Evolutionary conservation across 2,329 filamentous ascomycete species (phyloP).

Genomic region (Claviceps africana): DNA sequence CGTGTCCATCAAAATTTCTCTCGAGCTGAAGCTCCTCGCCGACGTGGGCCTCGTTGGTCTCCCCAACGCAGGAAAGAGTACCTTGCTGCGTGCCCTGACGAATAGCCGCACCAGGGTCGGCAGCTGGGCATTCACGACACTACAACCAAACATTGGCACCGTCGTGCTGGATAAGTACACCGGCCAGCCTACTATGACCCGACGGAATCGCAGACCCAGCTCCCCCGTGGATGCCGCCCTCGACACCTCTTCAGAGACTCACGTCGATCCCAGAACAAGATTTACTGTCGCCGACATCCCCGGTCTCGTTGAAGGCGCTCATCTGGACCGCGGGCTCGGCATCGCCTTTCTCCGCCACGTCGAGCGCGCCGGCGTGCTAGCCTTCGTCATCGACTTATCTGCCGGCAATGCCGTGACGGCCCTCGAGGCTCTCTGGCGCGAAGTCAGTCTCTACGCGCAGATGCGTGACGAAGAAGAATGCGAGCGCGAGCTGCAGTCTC

Average conservation of each 20-base stretch:
- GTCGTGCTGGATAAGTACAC: slow-evolving; percentile 81
- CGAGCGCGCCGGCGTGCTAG: slow-evolving; percentile 81
- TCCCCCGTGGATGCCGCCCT: slow-evolving; percentile 39
- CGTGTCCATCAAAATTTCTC: slow-evolving; percentile 63
- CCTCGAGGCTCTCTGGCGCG: slow-evolving; percentile 72
- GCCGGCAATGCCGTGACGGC: slow-evolving; percentile 67
- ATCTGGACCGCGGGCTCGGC: slow-evolving; percentile 81
- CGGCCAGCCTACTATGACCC: slow-evolving; percentile 46
- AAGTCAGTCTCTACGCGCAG: slow-evolving; percentile 77
- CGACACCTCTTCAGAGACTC: slow-evolving; percentile 23
- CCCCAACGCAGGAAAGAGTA: slow-evolving; percentile 93
- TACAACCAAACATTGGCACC: slow-evolving; percentile 90
- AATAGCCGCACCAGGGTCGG: slow-evolving; percentile 82
- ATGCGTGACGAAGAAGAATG: slow-evolving; percentile 61
- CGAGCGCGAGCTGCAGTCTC: slow-evolving; percentile 43
- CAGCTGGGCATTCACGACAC: slow-evolving; percentile 91
- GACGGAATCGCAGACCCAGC: background rate
- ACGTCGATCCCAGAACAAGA: slow-evolving; percentile 49
- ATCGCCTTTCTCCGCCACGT: slow-evolving; percentile 88
- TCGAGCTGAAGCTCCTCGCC: slow-evolving; percentile 89
- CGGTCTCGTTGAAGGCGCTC: slow-evolving; percentile 80
- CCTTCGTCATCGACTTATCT: slow-evolving; percentile 80
- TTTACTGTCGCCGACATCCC: slow-evolving; percentile 96
- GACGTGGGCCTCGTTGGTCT: slow-evolving; percentile 90
- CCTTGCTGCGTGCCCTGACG: slow-evolving; percentile 72